Percentiles rank a stretch among this genome's conserved stretches.
Conservation (phyloP, 2,329 filamentous ascomycete species). For the Blumeria hordei region DNA sequence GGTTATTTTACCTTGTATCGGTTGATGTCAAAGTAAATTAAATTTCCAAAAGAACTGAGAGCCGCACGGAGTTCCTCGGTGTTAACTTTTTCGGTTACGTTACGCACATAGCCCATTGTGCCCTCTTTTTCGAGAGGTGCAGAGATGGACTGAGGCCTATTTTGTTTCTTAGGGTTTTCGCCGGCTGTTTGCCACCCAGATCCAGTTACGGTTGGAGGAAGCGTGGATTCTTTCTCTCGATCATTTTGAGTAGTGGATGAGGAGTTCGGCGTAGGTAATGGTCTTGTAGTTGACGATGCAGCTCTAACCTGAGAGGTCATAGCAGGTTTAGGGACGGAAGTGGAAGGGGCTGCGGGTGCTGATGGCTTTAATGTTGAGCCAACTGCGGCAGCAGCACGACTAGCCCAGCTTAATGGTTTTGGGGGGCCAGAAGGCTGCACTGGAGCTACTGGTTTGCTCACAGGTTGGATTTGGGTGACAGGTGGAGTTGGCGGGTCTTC, state of each 20-base stretch:
- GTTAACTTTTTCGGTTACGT: constrained; percentile 73
- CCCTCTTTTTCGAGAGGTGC: constrained; percentile 45
- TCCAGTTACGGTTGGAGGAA: constrained; percentile 12
- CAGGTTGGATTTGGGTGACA: constrained; percentile 17
- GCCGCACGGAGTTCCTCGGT: constrained; percentile 44
- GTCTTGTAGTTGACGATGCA: constrained; percentile 13
- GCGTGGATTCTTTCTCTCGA: constrained; percentile 12
- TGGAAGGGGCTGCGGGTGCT: constrained; percentile 20
- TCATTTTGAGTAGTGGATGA: constrained; percentile 19
- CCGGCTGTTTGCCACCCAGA: constrained; percentile 70
- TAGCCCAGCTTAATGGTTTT: constrained; percentile 56
- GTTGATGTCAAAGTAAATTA: constrained; percentile 56
- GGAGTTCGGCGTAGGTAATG: constrained; percentile 22
- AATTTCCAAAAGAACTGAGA: constrained; percentile 46
- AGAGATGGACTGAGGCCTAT: constrained; percentile 42
- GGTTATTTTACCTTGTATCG: constrained; percentile 46
- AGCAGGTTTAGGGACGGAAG: constrained; percentile 25
- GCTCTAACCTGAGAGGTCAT: constrained; percentile 29
- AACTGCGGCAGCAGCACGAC: constrained; percentile 34
- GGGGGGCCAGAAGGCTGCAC: constrained; percentile 27
- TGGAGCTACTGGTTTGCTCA: constrained; percentile 20
- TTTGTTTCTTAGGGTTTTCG: constrained; percentile 63
- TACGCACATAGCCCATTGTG: constrained; percentile 80
- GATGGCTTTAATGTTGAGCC: constrained; percentile 29
- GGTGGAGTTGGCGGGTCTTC: constrained; percentile 32